Conservation (phyloP, 495 filamentous ascomycete genomes). For the Hypoxylon lienhwacheense region DNA sequence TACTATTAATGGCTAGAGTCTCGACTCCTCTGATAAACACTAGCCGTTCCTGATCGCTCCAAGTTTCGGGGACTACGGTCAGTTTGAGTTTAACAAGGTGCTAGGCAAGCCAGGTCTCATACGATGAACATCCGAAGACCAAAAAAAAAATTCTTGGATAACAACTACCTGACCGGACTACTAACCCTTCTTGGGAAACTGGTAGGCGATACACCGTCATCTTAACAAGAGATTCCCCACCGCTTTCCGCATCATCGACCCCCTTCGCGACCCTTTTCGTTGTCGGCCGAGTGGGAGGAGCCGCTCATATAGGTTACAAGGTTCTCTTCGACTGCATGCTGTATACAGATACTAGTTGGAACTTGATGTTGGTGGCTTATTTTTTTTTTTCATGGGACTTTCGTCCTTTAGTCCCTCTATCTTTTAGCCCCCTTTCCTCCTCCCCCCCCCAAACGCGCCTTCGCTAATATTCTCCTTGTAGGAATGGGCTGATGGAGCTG, state of each 20-base stretch:
- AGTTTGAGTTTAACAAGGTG: slow-evolving; percentile 18
- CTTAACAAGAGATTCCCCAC: slow-evolving; percentile 21
- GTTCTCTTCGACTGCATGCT: no score
- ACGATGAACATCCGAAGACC: slow-evolving; percentile 25
- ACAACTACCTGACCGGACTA: not conserved
- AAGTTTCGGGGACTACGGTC: slow-evolving; percentile 19
- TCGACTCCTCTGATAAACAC: slow-evolving; percentile 17
- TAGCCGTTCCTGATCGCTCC: slow-evolving; percentile 11
- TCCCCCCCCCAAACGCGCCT: slow-evolving; percentile 23
- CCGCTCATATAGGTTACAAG: slow-evolving; percentile 10
- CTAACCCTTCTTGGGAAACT: slow-evolving; percentile 31
- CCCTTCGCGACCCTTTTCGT: slow-evolving; percentile 8
- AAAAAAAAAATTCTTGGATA: slow-evolving; percentile 21
- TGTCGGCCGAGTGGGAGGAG: slow-evolving; percentile 35
- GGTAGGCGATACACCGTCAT: slow-evolving; percentile 17
- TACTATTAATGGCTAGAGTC: slow-evolving; percentile 27
- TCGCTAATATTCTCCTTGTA: slow-evolving; percentile 33
- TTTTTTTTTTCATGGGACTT: not conserved
- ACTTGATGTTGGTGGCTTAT: slow-evolving; percentile 6
- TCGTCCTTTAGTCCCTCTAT: no score
- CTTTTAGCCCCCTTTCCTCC: no score
- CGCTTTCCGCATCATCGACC: slow-evolving; percentile 27
- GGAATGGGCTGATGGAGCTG: slow-evolving; percentile 33
- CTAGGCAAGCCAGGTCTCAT: slow-evolving; percentile 10
- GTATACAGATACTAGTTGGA: no score